Base-by-base conservation (phyloP, 83 land plant genomes). In the Isoetes engelmannii region DNA sequence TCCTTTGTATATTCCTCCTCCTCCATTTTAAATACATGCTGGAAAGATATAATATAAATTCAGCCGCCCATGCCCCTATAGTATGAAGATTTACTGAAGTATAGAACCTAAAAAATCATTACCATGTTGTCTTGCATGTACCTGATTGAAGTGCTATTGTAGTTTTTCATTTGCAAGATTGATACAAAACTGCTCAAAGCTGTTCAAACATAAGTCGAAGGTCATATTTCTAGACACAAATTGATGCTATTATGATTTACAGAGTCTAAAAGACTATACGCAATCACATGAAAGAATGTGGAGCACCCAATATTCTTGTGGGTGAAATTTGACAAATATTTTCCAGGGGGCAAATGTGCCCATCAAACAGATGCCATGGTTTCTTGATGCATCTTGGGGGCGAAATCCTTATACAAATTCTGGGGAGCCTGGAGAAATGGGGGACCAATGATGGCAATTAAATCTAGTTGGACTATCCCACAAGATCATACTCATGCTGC, bases 1-100 rank as follows among this genome's bases (percentile, higher is more conserved):
- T 94, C 99, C 71, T 86, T 94, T 42, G 86, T 88, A 55, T 94
- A 94, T 59, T 94, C 99, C 66, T 94, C 99, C 62, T 94, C 96
- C 69, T 94, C 99, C 99, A 94, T 94, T 75, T 94, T 94, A 77
- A 94, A 94, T 19, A 94, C 99, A 69, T 94, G 99, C 96, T 94
- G 92, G 44, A 74, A 9, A n/a, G 7, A 17, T 17, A 48, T 5
- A 43, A 69, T 0, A 53, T 15, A 61, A 44, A 56, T 10, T 48
- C 12, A 21, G 45, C 37, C 37, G 4, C 41, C 6, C 20, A 43
- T 4, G 45, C 18, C 46, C 13, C 8, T 60, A 5, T 6, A 57
- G 48, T 4, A 66, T 57, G 13, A 47, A 10, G 37, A 28, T 28
- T 28, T 28, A 0, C 37, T 28, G 37, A 28, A 28, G 37, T 2